Percentiles rank a stretch among this genome's conserved stretches.
Evolutionary conservation across 164 flowering plant genomes (phyloP).

Genomic region (Echeveria elegans): DNA sequence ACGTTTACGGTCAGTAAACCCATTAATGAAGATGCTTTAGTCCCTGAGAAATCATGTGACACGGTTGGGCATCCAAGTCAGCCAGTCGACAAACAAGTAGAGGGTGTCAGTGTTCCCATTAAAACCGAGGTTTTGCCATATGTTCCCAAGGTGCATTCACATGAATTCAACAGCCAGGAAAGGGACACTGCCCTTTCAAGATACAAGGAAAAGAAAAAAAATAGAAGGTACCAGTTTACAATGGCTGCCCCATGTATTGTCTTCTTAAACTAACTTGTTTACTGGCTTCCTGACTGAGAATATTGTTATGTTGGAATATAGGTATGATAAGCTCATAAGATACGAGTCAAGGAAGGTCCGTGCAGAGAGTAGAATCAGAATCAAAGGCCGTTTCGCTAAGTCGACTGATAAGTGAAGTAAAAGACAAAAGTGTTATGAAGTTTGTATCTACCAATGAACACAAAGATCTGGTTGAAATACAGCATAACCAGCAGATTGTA

Average conservation of each 20-base stretch:
- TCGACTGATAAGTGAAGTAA: background rate
- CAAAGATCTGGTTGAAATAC: background rate
- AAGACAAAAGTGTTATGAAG: background rate
- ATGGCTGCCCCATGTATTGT: background rate
- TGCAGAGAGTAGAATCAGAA: constrained; percentile 64
- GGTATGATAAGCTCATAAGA: constrained; percentile 70
- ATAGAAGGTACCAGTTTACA: constrained; percentile 14
- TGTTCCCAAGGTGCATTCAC: constrained; percentile 19
- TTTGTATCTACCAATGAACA: background rate
- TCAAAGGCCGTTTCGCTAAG: constrained; percentile 86
- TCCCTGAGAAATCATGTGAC: constrained; percentile 26
- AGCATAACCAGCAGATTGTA: background rate
- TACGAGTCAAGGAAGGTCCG: constrained; percentile 72
- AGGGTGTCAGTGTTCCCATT: constrained; percentile 15
- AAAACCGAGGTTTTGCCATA: constrained; percentile 8
- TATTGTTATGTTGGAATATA: constrained; percentile 14
- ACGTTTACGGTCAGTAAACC: constrained; percentile 13
- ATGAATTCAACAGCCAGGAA: constrained; percentile 40
- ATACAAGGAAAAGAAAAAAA: constrained; percentile 79
- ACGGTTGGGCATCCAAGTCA: constrained; percentile 14
- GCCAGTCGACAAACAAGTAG: constrained; percentile 14
- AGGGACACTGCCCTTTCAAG: constrained; percentile 62
- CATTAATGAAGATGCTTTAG: constrained; percentile 21
- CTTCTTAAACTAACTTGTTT: background rate
- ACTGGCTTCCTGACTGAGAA: background rate